phyloP scores from a whole-genome alignment of 1,284 basidiomycete genomes.

The Melanopsichium pennsylvanicum region DNA sequence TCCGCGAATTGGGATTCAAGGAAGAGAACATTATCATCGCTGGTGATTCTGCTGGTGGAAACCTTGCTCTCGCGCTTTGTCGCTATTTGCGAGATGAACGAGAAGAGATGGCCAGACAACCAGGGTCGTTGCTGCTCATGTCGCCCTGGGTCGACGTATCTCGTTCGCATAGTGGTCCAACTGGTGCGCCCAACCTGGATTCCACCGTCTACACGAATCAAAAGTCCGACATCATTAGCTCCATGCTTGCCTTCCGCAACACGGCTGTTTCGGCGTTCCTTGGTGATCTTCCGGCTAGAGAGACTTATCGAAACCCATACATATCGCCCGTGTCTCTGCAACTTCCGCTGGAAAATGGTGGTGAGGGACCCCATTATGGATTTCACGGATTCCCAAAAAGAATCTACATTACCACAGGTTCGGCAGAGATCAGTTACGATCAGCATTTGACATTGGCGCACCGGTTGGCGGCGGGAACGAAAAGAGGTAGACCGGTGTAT shows the following conservation, averaged over 20 bases:
- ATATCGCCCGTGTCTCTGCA: constrained; percentile 60
- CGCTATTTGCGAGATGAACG: constrained; percentile 64
- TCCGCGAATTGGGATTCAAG: constrained; percentile 46
- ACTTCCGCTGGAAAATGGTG: constrained; percentile 41
- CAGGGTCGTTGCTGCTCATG: constrained; percentile 51
- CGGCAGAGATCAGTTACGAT: constrained; percentile 57
- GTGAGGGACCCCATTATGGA: constrained; percentile 49
- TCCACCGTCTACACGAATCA: constrained; percentile 47
- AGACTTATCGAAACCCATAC: constrained; percentile 61
- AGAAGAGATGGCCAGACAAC: constrained; percentile 25
- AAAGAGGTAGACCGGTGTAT: constrained; percentile 40
- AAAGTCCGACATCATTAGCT: constrained; percentile 55
- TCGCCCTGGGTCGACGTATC: constrained; percentile 63
- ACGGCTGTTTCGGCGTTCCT: constrained; percentile 59
- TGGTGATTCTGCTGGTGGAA: constrained; percentile 78
- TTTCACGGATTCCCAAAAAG: constrained; percentile 55
- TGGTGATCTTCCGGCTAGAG: constrained; percentile 54
- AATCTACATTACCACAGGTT: constrained; percentile 55
- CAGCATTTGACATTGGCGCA: constrained; percentile 62
- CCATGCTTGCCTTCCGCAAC: constrained; percentile 56
- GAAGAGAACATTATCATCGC: constrained; percentile 72
- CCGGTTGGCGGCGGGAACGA: constrained; percentile 53
- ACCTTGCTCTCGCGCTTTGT: constrained; percentile 72
- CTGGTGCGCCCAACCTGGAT: constrained; percentile 50
- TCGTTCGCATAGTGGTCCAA: constrained; percentile 59